Evolutionary conservation across 2,329 filamentous ascomycete species (phyloP), one percentile per base, ranked within the genome.

Genomic region (Phialemonium atrogriseum): DNA sequence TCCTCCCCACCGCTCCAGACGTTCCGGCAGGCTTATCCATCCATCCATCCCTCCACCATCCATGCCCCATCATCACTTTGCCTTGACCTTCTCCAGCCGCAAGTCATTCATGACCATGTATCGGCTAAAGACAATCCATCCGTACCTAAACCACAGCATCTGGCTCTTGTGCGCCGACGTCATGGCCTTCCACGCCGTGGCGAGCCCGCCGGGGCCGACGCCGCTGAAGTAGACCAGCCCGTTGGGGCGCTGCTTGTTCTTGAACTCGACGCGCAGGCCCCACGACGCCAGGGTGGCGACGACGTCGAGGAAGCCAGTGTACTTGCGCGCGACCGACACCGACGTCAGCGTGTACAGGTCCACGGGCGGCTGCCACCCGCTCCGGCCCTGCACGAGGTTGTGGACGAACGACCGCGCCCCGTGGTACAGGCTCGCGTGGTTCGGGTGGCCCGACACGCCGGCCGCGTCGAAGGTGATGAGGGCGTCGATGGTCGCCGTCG

Each of bases 121-220:
- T 38, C 91, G 70, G 49, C 87, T 91, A 35, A 94, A 54, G 0
- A 75, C 70, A 51, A 98, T 94, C 87, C 88, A 98, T 3, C 87
- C 85, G 73, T 87, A 96, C 7, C 91, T 76, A 53, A 96, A 98
- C 91, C 91, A 98, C 22, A 84, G 76, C 91, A 98, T 98, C 69
- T 98, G 91, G 56, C 87, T 95, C 60, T 77, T 68, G 63, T 98
- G 91, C 17, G 84, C 89, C 33, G 72, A 69, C 2, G 84, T 87
- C 91, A 98, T 98, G 19, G 91, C 88, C 33, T 64, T 70, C 62
- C 88, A 81, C 7, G 85, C 89, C 18, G 68, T 64, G 8, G 53
- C 53, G 35, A 66, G 54, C n/a, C 59, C 63, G 28, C 59, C 59
- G 3, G 49, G 72, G 41, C 79, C 50, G 11, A 84, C 66, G 8